Conservation (phyloP, 257 asterid genomes). For the Orobanche coerulescens region DNA sequence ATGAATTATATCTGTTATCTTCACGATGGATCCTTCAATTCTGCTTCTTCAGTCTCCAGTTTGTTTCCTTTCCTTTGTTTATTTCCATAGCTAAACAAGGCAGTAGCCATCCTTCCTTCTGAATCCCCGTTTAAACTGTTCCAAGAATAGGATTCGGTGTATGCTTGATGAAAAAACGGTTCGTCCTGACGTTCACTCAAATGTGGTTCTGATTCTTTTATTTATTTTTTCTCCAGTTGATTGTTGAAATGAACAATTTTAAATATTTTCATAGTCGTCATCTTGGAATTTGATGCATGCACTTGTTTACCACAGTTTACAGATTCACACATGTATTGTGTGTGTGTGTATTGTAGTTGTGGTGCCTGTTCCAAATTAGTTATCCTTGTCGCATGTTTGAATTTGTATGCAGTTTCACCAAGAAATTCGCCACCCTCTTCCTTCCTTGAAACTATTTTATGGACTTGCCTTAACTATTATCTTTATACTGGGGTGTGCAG, state of each 20-base stretch:
- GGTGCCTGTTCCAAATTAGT: background rate
- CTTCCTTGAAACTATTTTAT: background rate
- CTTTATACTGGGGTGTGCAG: conserved; percentile 43
- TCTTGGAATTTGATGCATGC: background rate
- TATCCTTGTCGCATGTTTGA: background rate
- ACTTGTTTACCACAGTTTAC: background rate
- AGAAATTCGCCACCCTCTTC: background rate
- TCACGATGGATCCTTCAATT: background rate
- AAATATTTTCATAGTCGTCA: background rate
- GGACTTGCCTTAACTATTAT: conserved; percentile 8
- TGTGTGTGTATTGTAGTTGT: background rate
- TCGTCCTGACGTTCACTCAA: too few relatives aligned
- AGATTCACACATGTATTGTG: background rate
- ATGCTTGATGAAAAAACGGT: too few relatives aligned
- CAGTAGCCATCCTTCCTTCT: background rate
- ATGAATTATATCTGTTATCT: background rate
- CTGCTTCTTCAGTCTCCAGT: background rate
- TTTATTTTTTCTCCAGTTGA: too few relatives aligned
- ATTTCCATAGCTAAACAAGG: background rate
- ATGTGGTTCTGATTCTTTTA: too few relatives aligned
- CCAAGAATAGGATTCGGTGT: background rate
- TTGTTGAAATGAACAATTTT: background rate
- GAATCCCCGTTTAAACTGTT: background rate
- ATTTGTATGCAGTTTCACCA: background rate
- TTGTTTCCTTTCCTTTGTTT: background rate